phyloP scores from a whole-genome alignment of 2,329 filamentous ascomycete species.

The Diaporthe nobilis region DNA sequence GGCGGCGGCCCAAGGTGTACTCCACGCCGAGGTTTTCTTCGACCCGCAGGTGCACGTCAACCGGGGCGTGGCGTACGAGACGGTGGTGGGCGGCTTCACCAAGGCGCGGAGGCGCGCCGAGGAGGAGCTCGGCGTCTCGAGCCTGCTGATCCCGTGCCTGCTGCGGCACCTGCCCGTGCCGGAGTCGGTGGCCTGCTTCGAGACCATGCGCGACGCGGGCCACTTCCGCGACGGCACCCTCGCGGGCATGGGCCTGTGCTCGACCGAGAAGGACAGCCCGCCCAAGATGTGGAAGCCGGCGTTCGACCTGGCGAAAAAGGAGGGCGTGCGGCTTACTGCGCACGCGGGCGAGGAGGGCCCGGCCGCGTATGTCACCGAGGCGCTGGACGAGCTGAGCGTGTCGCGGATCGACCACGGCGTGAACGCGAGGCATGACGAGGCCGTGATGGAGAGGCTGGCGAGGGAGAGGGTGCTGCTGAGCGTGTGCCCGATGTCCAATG shows the following conservation, averaged over 20 bases:
- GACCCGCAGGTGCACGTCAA: slow-evolving; percentile 82
- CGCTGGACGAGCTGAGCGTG: slow-evolving; percentile 73
- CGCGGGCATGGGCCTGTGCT: slow-evolving; percentile 50
- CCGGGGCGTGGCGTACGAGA: slow-evolving; percentile 74
- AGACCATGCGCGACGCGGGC: slow-evolving; percentile 56
- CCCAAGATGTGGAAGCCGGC: slow-evolving; percentile 72
- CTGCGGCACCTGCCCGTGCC: slow-evolving; percentile 76
- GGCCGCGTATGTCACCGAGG: slow-evolving; percentile 73
- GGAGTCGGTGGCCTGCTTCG: slow-evolving; percentile 65
- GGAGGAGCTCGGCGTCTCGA: slow-evolving; percentile 73
- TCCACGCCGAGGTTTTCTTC: slow-evolving; percentile 85
- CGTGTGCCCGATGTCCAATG: slow-evolving; percentile 81
- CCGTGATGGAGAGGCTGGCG: slow-evolving; percentile 71
- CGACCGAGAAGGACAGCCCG: slow-evolving; percentile 54
- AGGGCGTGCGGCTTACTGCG: slow-evolving; percentile 74
- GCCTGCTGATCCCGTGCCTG: slow-evolving; percentile 79
- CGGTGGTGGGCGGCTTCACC: slow-evolving; percentile 74
- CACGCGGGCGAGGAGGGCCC: slow-evolving; percentile 85
- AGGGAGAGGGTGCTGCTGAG: slow-evolving; percentile 73
- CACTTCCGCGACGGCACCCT: slow-evolving; percentile 58
- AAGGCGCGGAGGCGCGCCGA: slow-evolving; percentile 73
- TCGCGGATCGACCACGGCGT: slow-evolving; percentile 83
- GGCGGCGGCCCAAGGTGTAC: slow-evolving; percentile 74
- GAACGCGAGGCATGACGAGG: slow-evolving; percentile 71
- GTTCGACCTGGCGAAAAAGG: slow-evolving; percentile 67